These are phyloP conservation scores for Olyra latifolia DNA, from an alignment of 176 grass and related monocot species.

Conservation along the genomic window DNA sequence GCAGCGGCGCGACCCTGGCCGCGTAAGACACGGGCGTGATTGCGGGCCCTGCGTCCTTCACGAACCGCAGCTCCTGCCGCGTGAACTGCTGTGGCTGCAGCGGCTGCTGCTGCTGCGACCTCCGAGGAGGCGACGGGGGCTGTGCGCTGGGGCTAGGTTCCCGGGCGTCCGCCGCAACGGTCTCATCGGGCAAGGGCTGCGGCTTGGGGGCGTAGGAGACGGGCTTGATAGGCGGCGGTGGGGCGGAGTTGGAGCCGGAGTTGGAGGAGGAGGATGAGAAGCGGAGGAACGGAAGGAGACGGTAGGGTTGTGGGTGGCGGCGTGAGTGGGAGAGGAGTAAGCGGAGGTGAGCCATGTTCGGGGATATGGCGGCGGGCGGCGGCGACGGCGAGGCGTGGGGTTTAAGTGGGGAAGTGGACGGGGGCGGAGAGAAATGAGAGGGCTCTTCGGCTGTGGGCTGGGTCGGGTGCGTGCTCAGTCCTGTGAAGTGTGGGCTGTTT, in stretches of 20 bases:
- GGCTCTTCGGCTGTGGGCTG: not conserved
- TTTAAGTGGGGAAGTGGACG: conserved; percentile 27
- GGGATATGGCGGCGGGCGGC: conserved; percentile 23
- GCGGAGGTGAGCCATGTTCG: conserved; percentile 67
- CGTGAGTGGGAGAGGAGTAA: conserved; percentile 47
- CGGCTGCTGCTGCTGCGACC: conserved; percentile 10
- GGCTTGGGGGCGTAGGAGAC: conserved; percentile 74
- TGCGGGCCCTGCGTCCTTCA: conserved; percentile 55
- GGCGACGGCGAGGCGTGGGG: conserved; percentile 50
- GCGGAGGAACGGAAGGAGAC: conserved; percentile 34
- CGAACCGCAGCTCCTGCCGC: conserved; percentile 63
- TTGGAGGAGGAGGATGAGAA: conserved; percentile 45
- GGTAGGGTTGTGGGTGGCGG: conserved; percentile 9
- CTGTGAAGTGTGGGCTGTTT: not conserved
- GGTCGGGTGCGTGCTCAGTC: not conserved
- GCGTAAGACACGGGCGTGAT: conserved; percentile 74
- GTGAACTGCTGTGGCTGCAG: conserved; percentile 43
- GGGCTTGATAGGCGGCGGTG: conserved; percentile 55
- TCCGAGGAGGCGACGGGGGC: not conserved
- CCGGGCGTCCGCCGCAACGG: not conserved
- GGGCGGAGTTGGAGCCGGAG: conserved; percentile 15
- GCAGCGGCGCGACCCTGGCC: conserved; percentile 72
- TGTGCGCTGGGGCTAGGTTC: not conserved
- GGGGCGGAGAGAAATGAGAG: not conserved
- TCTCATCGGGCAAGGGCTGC: conserved; percentile 30